Evolutionary conservation across 805 yeast genomes (phyloP).

Genomic region (Metschnikowia amazonensis): DNA sequence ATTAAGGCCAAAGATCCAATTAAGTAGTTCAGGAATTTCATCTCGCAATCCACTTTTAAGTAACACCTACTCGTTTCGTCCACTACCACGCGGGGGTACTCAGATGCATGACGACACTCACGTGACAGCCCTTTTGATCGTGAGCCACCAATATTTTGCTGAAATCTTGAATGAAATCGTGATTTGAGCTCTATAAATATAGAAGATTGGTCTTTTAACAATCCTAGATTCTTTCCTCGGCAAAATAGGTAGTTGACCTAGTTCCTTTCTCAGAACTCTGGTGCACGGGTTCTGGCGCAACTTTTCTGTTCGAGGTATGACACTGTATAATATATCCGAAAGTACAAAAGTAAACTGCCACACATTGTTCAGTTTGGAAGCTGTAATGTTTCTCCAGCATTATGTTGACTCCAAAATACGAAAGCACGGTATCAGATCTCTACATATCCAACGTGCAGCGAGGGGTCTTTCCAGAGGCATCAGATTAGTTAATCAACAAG

Average conservation of each 20-base stretch:
- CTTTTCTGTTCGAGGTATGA: neutral
- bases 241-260: neutral
- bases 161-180: no score
- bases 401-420: neutral
- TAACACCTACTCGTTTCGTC: neutral
- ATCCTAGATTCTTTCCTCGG: no score
- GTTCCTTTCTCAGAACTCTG: neutral
- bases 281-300: conserved; percentile 7
- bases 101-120: neutral
- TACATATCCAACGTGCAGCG: conserved; percentile 12
- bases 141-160: neutral
- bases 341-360: neutral
- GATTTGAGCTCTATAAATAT: no score
- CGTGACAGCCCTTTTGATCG: neutral
- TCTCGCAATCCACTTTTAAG: neutral
- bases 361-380: neutral
- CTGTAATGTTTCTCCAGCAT: neutral
- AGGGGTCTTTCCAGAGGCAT: conserved; percentile 8
- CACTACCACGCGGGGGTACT: neutral
- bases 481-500: conserved; percentile 9
- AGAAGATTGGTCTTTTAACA: no score
- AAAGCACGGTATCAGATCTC: neutral
- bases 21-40: conserved; percentile 11
- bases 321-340: neutral
- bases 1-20: conserved; percentile 9